Percentiles rank a stretch among this genome's conserved stretches.
Evolutionary conservation across 768 basidiomycete genomes (phyloP).

Genomic region (Leccinum aurantiacum): DNA sequence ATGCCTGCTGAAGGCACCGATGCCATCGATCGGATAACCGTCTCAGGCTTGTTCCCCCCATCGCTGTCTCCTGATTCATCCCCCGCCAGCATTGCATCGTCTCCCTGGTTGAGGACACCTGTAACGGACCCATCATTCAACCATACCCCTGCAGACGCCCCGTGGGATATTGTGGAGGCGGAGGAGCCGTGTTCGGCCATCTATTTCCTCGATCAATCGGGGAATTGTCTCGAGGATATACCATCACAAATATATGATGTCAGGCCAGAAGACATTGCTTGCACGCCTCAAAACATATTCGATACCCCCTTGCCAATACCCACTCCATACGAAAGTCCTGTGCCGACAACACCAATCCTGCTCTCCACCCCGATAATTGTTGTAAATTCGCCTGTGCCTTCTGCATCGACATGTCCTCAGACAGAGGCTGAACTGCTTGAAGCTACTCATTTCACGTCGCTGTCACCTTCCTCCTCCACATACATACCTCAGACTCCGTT

Average conservation of each 20-base stretch:
- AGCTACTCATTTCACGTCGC: background rate
- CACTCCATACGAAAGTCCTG: background rate
- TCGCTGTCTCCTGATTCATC: slow-evolving; percentile 28
- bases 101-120: slow-evolving; percentile 24
- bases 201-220: slow-evolving; percentile 17
- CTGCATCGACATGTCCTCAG: background rate
- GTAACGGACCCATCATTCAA: background rate
- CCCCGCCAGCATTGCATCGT: slow-evolving; percentile 24
- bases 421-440: background rate
- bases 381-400: background rate
- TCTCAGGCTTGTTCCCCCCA: slow-evolving; percentile 8
- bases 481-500: background rate
- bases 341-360: background rate
- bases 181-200: background rate
- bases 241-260: slow-evolving; percentile 3
- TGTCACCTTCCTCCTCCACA: background rate
- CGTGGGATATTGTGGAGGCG: slow-evolving; percentile 4
- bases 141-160: background rate
- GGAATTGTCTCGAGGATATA: slow-evolving; percentile 17
- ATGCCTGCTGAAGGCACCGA: background rate
- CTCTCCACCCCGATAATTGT: background rate
- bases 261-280: slow-evolving; percentile 26
- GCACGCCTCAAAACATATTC: background rate
- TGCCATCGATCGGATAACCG: background rate
- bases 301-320: background rate